Evolutionary conservation across 371 early-diverging fungal species (phyloP).

Genomic region (Apophysomyces variabilis): DNA sequence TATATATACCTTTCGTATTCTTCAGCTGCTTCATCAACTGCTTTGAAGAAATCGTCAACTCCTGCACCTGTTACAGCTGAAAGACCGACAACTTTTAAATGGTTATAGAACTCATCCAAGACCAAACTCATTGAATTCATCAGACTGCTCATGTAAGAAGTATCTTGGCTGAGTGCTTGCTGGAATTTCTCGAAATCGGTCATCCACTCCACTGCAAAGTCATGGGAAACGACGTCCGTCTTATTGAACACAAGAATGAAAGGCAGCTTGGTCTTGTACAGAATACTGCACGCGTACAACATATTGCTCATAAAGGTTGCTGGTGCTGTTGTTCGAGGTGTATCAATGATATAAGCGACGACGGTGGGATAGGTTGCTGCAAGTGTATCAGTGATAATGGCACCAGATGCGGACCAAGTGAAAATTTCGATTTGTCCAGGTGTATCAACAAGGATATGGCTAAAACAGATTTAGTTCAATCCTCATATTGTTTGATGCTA

Average conservation of each 20-base stretch:
- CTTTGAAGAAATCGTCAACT: slow-evolving; percentile 89
- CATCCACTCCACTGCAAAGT: slow-evolving; percentile 96
- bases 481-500: background rate
- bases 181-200: slow-evolving; percentile 96
- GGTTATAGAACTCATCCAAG: slow-evolving; percentile 98
- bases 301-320: slow-evolving; percentile 99
- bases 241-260: slow-evolving; percentile 98
- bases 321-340: slow-evolving; percentile 90
- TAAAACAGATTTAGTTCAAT: slow-evolving; percentile 24
- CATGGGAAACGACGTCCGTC: slow-evolving; percentile 89
- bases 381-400: slow-evolving; percentile 95
- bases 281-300: slow-evolving; percentile 97
- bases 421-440: slow-evolving; percentile 99
- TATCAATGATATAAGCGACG: slow-evolving; percentile 97
- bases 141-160: slow-evolving; percentile 89
- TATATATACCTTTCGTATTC: slow-evolving; percentile 74
- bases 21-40: slow-evolving; percentile 80
- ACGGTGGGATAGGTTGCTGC: slow-evolving; percentile 93
- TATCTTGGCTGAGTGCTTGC: slow-evolving; percentile 75
- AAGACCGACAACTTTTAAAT: slow-evolving; percentile 87
- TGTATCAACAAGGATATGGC: slow-evolving; percentile 96
- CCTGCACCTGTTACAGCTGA: slow-evolving; percentile 96
- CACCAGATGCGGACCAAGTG: slow-evolving; percentile 99
- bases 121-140: slow-evolving; percentile 96
- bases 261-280: slow-evolving; percentile 96